These are phyloP conservation scores for Arabidopsis arenosa DNA, from an alignment of 345 rosid species.

Conservation along the genomic window DNA sequence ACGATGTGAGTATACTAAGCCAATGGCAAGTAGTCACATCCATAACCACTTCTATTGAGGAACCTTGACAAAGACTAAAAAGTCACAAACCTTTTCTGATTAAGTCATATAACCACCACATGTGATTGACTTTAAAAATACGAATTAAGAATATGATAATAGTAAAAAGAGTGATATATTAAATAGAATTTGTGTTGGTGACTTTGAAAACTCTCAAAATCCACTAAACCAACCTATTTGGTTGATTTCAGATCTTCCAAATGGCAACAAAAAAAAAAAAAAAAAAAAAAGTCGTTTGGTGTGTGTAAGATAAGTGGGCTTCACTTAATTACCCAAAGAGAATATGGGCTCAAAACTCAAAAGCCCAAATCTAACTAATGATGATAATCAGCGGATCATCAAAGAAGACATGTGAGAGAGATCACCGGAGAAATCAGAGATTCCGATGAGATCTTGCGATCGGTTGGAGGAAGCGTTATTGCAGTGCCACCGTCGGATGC, in stretches of 20 bases:
- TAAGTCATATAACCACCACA: slow-evolving; percentile 36
- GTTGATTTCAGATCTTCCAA: too few relatives aligned
- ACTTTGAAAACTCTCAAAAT: too few relatives aligned
- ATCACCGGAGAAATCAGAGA: background rate
- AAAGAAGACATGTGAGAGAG: background rate
- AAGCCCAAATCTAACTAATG: slow-evolving; percentile 2
- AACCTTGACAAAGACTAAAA: slow-evolving; percentile 23
- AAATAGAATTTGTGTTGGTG: too few relatives aligned
- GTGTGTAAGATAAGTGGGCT: too few relatives aligned
- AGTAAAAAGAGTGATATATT: too few relatives aligned
- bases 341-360: background rate
- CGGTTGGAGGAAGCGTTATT: slow-evolving; percentile 63
- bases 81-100: slow-evolving; percentile 19
- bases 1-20: background rate
- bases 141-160: too few relatives aligned
- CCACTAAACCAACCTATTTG: too few relatives aligned
- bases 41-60: slow-evolving; percentile 28
- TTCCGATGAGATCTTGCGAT: slow-evolving; percentile 54
- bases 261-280: too few relatives aligned
- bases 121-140: slow-evolving; percentile 4
- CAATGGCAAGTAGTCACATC: slow-evolving; percentile 34
- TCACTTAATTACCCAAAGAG: too few relatives aligned
- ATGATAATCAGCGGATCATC: background rate
- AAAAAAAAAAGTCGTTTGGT: too few relatives aligned
- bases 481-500: slow-evolving; percentile 73